These are phyloP conservation scores for Friedmanniomyces endolithicus DNA, from an alignment of 495 filamentous ascomycete species.

Conservation along the genomic window DNA sequence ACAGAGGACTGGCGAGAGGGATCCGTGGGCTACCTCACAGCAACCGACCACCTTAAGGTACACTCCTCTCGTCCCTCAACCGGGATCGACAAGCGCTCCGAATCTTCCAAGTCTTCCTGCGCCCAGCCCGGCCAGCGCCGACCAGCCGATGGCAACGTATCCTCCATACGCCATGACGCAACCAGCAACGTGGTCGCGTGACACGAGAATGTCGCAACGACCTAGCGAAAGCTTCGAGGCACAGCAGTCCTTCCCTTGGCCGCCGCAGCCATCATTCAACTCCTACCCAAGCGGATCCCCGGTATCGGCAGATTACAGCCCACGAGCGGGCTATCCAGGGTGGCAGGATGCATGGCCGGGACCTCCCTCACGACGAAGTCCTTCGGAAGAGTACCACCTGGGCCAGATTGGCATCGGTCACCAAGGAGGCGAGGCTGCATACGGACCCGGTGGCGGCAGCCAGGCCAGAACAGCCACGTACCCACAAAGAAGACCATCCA, in stretches of 20 bases:
- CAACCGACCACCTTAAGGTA: conserved; percentile 10
- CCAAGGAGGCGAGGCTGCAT: conserved; percentile 5
- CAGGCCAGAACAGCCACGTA: not conserved
- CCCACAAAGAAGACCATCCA: conserved; percentile 60
- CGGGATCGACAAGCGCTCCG: not conserved
- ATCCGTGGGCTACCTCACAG: conserved; percentile 6
- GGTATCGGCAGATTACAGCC: not conserved
- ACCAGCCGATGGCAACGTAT: not conserved
- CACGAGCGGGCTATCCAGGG: not conserved
- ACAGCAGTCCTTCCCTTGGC: not conserved
- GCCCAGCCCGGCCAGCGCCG: not conserved
- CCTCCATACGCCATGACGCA: not conserved
- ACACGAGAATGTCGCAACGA: not conserved
- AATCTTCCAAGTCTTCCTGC: not conserved
- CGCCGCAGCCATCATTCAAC: conserved; percentile 1
- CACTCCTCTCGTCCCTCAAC: not conserved
- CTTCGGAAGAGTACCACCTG: conserved; percentile 7
- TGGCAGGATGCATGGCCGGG: conserved; percentile 2
- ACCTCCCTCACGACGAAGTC: conserved; percentile 7
- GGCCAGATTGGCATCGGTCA: not conserved
- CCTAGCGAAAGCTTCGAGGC: not conserved
- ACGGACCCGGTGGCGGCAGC: not conserved
- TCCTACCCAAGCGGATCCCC: not conserved
- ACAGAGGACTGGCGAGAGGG: not conserved
- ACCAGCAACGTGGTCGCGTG: not conserved